Evolutionary conservation across 768 basidiomycete genomes (phyloP).

Genomic region (Daedaleopsis nitida): DNA sequence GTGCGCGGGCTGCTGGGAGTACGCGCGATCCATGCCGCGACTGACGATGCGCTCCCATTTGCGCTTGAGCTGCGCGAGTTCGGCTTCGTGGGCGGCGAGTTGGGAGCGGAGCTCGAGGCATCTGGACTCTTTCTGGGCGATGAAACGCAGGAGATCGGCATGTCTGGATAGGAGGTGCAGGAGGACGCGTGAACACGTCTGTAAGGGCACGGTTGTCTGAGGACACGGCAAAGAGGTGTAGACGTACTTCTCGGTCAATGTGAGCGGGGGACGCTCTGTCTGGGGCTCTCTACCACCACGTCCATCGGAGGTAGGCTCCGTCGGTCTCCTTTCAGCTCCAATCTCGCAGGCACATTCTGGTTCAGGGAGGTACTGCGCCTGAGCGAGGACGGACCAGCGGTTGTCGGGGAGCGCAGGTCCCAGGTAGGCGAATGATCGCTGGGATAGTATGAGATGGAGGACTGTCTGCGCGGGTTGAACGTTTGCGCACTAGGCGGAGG

Average conservation of each 20-base stretch:
- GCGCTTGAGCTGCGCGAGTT: conserved; percentile 72
- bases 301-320: conserved; percentile 30
- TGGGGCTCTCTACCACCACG: conserved; percentile 1
- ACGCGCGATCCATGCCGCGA: conserved; percentile 52
- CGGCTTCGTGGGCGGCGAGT: conserved; percentile 69
- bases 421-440: conserved; percentile 31
- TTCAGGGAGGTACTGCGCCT: conserved; percentile 28
- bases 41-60: conserved; percentile 84
- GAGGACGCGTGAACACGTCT: background rate
- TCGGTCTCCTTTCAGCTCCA: conserved; percentile 29
- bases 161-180: conserved; percentile 48
- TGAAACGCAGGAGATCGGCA: conserved; percentile 77
- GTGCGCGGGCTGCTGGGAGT: conserved; percentile 26
- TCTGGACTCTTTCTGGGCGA: conserved; percentile 85
- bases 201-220: background rate
- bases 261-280: conserved; percentile 44
- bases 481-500: conserved; percentile 24
- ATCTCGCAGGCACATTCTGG: conserved; percentile 8
- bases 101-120: conserved; percentile 81
- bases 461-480: conserved; percentile 43
- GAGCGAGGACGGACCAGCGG: conserved; percentile 13
- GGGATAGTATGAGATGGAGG: conserved; percentile 55
- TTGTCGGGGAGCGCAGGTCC: conserved; percentile 28
- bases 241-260: conserved; percentile 72
- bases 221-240: background rate